Percentiles rank a stretch among this genome's conserved stretches.
Conservation (phyloP, 2,329 filamentous ascomycete species). For the Penicillium sp. region DNA sequence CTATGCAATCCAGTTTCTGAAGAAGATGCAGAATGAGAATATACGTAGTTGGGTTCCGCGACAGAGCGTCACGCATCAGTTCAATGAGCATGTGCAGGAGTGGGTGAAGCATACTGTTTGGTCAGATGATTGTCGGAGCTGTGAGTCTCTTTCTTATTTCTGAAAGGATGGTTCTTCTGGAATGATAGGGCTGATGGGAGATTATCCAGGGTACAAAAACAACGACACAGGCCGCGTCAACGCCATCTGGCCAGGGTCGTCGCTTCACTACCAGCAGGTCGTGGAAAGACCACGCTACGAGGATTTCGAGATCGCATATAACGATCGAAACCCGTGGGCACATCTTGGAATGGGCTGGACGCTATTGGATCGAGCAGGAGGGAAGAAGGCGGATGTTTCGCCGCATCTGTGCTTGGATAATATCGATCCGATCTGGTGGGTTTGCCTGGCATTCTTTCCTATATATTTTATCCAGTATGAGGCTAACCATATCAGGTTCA, state of each 20-base stretch:
- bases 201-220: not conserved
- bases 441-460: not conserved
- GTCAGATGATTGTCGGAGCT: slow-evolving; percentile 36
- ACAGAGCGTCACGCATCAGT: slow-evolving; percentile 40
- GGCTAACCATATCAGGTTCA: not conserved
- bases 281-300: slow-evolving; percentile 1
- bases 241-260: slow-evolving; percentile 5
- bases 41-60: slow-evolving; percentile 44
- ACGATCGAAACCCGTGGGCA: not conserved
- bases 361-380: not conserved
- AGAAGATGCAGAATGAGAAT: slow-evolving; percentile 34
- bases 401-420: slow-evolving; percentile 8
- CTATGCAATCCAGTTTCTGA: slow-evolving; percentile 46
- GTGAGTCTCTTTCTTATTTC: slow-evolving; percentile 35
- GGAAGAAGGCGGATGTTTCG: slow-evolving; percentile 2
- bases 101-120: slow-evolving; percentile 43
- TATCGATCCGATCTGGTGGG: slow-evolving; percentile 1
- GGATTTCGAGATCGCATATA: not conserved
- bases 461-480: not conserved
- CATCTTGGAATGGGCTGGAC: slow-evolving; percentile 9
- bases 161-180: no score
- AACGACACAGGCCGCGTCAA: slow-evolving; percentile 6
- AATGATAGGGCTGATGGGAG: no score
- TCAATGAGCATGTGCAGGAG: slow-evolving; percentile 37
- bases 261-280: slow-evolving; percentile 9